Conservation (phyloP, 192 early-diverging fungal genomes). For the Coemansia sp. region DNA sequence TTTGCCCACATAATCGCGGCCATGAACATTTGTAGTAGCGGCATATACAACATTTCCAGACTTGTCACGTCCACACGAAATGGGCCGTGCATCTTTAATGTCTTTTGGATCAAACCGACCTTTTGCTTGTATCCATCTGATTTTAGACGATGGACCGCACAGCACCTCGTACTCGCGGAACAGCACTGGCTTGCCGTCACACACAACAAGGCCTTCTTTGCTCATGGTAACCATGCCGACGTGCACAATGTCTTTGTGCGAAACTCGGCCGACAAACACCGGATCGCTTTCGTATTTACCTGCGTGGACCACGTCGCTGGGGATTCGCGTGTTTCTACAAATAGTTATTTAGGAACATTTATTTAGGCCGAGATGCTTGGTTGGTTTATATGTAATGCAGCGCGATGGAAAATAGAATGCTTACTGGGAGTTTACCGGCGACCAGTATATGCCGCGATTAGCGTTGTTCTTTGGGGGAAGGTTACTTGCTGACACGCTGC, state of each 20-base stretch:
- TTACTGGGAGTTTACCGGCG: constrained; percentile 26
- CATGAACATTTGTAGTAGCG: constrained; percentile 46
- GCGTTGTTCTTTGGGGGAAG: constrained; percentile 5
- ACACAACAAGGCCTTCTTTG: constrained; percentile 38
- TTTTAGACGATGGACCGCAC: constrained; percentile 13
- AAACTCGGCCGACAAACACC: constrained; percentile 30
- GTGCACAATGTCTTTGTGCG: constrained; percentile 33
- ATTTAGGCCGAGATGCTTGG: not conserved
- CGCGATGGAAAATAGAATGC: constrained; percentile 9
- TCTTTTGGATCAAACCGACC: constrained; percentile 17
- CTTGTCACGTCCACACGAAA: constrained; percentile 54
- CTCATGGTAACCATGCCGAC: constrained; percentile 33
- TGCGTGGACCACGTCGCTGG: constrained; percentile 25
- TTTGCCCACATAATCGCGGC: constrained; percentile 47
- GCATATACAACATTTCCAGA: constrained; percentile 56
- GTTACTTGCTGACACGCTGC: constrained; percentile 4
- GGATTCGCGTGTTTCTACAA: constrained; percentile 22
- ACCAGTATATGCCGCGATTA: constrained; percentile 29
- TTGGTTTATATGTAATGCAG: not conserved
- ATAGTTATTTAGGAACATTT: not conserved
- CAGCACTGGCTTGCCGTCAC: constrained; percentile 33
- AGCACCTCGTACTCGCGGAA: constrained; percentile 44
- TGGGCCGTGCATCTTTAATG: constrained; percentile 14
- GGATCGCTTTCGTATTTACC: constrained; percentile 22
- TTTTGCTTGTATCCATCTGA: constrained; percentile 19